Evolutionary conservation across 2,329 filamentous ascomycete genomes (phyloP), one percentile per base, ranked within the genome.

Genomic region (Fusarium metavorans): DNA sequence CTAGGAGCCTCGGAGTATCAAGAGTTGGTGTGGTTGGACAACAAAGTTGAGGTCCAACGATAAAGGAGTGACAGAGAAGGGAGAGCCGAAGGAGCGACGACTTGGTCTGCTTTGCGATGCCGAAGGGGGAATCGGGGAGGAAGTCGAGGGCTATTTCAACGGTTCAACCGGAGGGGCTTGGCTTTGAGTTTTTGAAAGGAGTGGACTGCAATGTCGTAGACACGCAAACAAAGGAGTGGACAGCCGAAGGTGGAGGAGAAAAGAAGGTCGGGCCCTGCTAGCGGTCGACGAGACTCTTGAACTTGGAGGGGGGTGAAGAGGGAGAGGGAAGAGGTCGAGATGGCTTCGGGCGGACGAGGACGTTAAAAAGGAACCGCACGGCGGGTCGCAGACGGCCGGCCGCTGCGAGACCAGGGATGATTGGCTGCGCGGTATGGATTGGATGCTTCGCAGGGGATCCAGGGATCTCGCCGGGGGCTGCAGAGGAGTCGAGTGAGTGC

Each of bases 171-270:
- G 76, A 78, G 71, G 57, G 45, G 61, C 64, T 74, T 74, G 64
- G 59, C 60, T 76, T 76, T 61, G 65, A 75, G 68, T 76, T 78
- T 70, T 43, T 67, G 30, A 66, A 79, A 81, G 77, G 80, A 81
- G 75, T 81, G 80, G 78, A 81, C 78, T 78, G 80, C 77, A 73
- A 77, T 81, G 78, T 75, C 73, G 67, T 75, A 77, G 73, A 81
- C 79, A 81, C 78, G 77, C 78, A 79, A 77, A 78, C 61, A 79
- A 79, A 76, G 68, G 73, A 79, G 69, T 76, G 75, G 69, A 74
- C 72, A 76, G 64, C 67, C 67, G 56, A 63, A 58, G 56, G 66
- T 50, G 60, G 48, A 59, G 62, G 62, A 62, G 57, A 66, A 71
- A 69, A 66, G 66, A 71, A 73, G 59, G 73, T 68, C 69, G 70